Percentiles rank a stretch among this genome's conserved stretches.
phyloP scores from a whole-genome alignment of 2,329 filamentous ascomycete genomes.

The Stenocarpella maydis region DNA sequence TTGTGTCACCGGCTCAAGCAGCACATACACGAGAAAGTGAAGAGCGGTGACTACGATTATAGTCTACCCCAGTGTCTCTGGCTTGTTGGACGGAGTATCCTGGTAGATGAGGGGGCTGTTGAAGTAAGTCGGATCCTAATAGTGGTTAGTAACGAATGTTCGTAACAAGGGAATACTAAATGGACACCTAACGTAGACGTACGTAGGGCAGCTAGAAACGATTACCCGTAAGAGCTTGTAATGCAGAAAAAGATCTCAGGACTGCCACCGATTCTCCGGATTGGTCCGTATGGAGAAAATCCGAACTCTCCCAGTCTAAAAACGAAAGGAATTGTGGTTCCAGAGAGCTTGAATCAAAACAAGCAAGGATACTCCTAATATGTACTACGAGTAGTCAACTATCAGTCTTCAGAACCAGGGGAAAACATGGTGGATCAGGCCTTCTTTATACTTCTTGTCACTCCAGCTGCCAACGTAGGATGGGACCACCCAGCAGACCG shows the following conservation, averaged over 20 bases:
- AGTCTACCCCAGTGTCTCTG: not conserved
- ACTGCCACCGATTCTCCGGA: not conserved
- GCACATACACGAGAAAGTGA: accelerated
- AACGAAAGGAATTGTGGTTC: not conserved
- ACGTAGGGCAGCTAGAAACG: not conserved
- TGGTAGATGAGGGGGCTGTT: not conserved
- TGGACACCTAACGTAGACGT: not conserved
- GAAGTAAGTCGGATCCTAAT: too few species aligned
- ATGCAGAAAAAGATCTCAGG: not conserved
- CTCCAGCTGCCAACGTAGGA: not conserved
- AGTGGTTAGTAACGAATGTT: not conserved
- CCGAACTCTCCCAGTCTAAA: not conserved
- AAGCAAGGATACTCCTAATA: not conserved
- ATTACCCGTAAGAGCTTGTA: not conserved
- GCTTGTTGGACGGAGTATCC: too few species aligned
- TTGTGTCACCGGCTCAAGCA: not conserved
- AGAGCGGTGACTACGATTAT: accelerated
- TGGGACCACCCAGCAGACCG: not conserved
- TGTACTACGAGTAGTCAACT: not conserved
- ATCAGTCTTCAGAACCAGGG: too few species aligned
- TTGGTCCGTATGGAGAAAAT: too few species aligned
- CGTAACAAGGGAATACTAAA: too few species aligned
- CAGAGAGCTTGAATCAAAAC: not conserved
- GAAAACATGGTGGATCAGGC: not conserved
- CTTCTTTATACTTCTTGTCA: not conserved